phyloP scores from a whole-genome alignment of 116 monocot genomes.

The Trichopus zeylanicus region DNA sequence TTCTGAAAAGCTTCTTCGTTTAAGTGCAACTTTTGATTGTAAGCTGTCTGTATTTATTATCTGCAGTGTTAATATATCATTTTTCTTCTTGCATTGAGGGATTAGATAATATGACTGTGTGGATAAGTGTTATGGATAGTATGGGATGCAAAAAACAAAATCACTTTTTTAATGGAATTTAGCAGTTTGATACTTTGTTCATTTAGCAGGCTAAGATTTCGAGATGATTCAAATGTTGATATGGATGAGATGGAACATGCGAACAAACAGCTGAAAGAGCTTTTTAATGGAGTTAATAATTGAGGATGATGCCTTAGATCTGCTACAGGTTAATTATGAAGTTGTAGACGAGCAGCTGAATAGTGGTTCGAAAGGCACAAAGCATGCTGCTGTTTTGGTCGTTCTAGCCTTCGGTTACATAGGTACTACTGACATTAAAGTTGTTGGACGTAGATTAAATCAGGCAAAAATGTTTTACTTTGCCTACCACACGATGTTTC shows the following conservation, averaged over 20 bases:
- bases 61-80: background rate
- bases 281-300: slow-evolving; percentile 50
- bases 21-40: background rate
- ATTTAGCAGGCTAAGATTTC: slow-evolving; percentile 31
- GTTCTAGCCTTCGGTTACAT: slow-evolving; percentile 74
- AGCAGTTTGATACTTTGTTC: background rate
- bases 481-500: too few species aligned
- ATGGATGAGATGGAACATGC: slow-evolving; percentile 27
- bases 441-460: slow-evolving; percentile 32
- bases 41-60: background rate
- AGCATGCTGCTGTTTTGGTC: slow-evolving; percentile 78
- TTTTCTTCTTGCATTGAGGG: background rate
- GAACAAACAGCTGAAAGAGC: slow-evolving; percentile 50
- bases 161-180: background rate
- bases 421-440: slow-evolving; percentile 30
- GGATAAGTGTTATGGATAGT: background rate
- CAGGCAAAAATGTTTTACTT: slow-evolving; percentile 34
- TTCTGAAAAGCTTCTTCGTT: background rate
- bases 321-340: slow-evolving; percentile 83
- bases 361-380: slow-evolving; percentile 51
- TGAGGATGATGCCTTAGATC: slow-evolving; percentile 46
- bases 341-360: slow-evolving; percentile 50
- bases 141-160: background rate
- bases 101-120: background rate
- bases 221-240: slow-evolving; percentile 11